Evolutionary conservation across 768 basidiomycete genomes (phyloP).

Genomic region (Termitomyces bulborhizus): DNA sequence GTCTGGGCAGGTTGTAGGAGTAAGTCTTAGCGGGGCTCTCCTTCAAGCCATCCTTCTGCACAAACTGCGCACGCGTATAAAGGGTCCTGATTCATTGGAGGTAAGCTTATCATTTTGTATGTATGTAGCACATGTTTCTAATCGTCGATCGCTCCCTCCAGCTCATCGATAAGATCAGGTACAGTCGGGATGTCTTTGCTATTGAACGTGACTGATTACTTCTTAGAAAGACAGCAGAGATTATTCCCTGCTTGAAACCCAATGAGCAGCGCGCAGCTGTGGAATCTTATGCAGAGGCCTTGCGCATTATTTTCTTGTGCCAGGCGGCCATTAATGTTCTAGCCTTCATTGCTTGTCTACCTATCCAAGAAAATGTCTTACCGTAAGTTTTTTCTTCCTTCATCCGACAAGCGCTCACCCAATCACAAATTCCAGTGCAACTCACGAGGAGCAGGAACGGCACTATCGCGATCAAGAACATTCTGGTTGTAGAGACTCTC

Average conservation of each 20-base stretch:
- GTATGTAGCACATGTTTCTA: conserved; percentile 8
- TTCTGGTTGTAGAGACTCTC: conserved; percentile 14
- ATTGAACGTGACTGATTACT: neutral
- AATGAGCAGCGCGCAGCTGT: conserved; percentile 53
- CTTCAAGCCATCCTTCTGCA: conserved; percentile 72
- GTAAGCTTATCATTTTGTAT: conserved; percentile 35
- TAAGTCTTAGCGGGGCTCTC: conserved; percentile 80
- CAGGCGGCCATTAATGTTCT: conserved; percentile 65
- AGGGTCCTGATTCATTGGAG: conserved; percentile 66
- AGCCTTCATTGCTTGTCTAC: conserved; percentile 61
- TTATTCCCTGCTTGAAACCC: conserved; percentile 63
- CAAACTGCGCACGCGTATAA: conserved; percentile 69
- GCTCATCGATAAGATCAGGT: conserved; percentile 73
- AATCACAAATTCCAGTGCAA: conserved; percentile 37
- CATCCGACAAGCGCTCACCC: neutral
- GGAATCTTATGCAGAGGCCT: conserved; percentile 72
- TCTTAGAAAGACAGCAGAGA: conserved; percentile 60
- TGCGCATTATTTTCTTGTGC: conserved; percentile 78
- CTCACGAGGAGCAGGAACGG: conserved; percentile 55
- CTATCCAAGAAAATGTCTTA: conserved; percentile 69
- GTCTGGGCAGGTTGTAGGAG: conserved; percentile 93
- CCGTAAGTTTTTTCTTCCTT: conserved; percentile 34
- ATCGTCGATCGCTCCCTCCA: conserved; percentile 21
- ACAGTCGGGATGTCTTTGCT: conserved; percentile 11
- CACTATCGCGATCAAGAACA: conserved; percentile 40